These are phyloP conservation scores for Vigna reflexopilosa DNA, from an alignment of 306 rosid genomes.

Conservation along the genomic window DNA sequence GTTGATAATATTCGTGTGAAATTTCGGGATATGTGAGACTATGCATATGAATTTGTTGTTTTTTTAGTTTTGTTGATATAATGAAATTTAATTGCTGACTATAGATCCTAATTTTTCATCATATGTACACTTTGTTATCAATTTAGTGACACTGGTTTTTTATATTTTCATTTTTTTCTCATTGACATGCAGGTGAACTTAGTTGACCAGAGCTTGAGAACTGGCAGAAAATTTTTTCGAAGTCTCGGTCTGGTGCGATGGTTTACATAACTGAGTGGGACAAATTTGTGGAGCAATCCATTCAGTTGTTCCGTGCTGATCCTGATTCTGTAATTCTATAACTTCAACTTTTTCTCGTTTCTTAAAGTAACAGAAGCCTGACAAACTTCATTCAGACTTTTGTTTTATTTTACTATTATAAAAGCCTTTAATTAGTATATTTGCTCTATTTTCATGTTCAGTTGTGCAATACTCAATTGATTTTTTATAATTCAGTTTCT, in stretches of 20 bases:
- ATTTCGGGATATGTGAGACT: not conserved
- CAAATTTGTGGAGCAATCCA: slow-evolving; percentile 81
- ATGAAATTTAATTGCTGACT: slow-evolving; percentile 1
- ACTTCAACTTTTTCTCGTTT: not conserved
- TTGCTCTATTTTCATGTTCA: not conserved
- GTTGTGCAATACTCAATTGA: not conserved
- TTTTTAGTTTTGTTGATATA: not conserved
- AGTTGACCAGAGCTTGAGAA: slow-evolving; percentile 12
- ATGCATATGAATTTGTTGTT: not conserved
- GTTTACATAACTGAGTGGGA: slow-evolving; percentile 80
- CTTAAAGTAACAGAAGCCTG: not conserved
- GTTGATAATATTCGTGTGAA: not conserved
- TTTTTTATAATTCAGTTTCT: slow-evolving; percentile 3
- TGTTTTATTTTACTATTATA: not conserved
- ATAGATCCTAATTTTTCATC: not conserved
- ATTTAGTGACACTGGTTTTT: not conserved
- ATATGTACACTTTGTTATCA: not conserved
- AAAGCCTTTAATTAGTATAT: not conserved
- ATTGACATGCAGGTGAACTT: slow-evolving; percentile 21
- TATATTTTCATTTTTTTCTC: slow-evolving; percentile 19
- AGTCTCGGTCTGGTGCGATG: slow-evolving; percentile 53
- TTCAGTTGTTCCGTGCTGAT: slow-evolving; percentile 86
- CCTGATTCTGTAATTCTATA: slow-evolving; percentile 65
- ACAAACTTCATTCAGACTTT: not conserved
- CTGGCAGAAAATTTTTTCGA: slow-evolving; percentile 6